phyloP scores from a whole-genome alignment of 2,329 filamentous ascomycete species.

The Coniochaeta sp. region DNA sequence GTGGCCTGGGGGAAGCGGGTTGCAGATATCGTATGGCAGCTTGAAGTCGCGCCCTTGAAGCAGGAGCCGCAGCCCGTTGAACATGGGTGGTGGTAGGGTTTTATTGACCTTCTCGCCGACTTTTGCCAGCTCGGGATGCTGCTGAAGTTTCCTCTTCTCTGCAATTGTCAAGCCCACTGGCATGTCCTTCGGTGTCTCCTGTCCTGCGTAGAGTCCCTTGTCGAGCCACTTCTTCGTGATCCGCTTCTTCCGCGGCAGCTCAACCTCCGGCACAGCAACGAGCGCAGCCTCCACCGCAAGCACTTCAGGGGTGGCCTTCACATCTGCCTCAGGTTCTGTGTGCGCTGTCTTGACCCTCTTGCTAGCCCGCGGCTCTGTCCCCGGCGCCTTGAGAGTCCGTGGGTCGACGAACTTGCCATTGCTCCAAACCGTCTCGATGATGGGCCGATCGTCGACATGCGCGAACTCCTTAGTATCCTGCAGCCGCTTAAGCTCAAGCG shows the following conservation, averaged over 20 bases:
- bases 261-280: slow-evolving; percentile 9
- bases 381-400: slow-evolving; percentile 25
- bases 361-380: slow-evolving; percentile 27
- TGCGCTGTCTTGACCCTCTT: slow-evolving; percentile 25
- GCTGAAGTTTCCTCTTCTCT: slow-evolving; percentile 45
- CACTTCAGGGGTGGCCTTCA: slow-evolving; percentile 18
- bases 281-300: slow-evolving; percentile 10
- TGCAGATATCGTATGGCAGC: slow-evolving; percentile 84
- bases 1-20: slow-evolving; percentile 76
- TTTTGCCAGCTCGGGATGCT: slow-evolving; percentile 38
- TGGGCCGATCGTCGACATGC: slow-evolving; percentile 50
- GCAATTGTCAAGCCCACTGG: slow-evolving; percentile 38
- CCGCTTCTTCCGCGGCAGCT: slow-evolving; percentile 18
- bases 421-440: slow-evolving; percentile 54
- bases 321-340: slow-evolving; percentile 11
- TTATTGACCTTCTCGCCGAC: slow-evolving; percentile 42
- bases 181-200: slow-evolving; percentile 48
- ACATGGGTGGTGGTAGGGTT: slow-evolving; percentile 70
- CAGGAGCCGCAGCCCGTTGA: slow-evolving; percentile 63
- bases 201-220: slow-evolving; percentile 83
- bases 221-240: slow-evolving; percentile 68
- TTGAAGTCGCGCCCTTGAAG: slow-evolving; percentile 75
- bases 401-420: slow-evolving; percentile 55
- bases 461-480: slow-evolving; percentile 57
- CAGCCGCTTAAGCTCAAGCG: slow-evolving; percentile 52